These are phyloP conservation scores for Crithidia thermophila DNA, from an alignment of 208 protist genomes.

Conservation along the genomic window DNA sequence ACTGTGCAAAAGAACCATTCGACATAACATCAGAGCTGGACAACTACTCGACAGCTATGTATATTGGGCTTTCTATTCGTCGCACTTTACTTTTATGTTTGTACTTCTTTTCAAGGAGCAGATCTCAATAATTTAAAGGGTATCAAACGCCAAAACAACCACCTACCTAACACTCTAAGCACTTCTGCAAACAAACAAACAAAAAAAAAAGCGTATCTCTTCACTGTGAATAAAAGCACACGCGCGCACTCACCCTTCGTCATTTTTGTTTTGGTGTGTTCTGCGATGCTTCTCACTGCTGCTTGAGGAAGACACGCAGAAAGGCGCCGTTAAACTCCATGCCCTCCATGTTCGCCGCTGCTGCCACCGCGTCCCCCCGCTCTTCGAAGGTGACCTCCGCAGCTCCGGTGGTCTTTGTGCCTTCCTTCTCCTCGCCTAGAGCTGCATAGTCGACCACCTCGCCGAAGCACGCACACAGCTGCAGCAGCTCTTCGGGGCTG, in stretches of 20 bases:
- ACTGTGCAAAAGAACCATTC: no score
- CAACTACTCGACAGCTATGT: no score
- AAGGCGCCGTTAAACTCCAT: conserved; percentile 69
- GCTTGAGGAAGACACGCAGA: conserved; percentile 48
- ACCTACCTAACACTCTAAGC: no score
- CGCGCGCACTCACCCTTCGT: background rate
- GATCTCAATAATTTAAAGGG: no score
- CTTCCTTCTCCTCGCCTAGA: conserved; percentile 12
- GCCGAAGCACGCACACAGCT: conserved; percentile 75
- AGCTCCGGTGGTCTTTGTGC: background rate
- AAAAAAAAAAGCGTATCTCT: no score
- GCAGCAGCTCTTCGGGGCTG: conserved; percentile 54
- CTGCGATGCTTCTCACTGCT: conserved; percentile 9
- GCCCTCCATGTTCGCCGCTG: conserved; percentile 72
- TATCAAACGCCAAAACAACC: no score
- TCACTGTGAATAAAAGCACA: no score
- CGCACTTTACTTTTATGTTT: no score
- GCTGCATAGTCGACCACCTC: conserved; percentile 48
- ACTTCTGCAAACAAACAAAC: no score
- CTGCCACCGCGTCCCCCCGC: conserved; percentile 51
- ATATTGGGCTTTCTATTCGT: no score
- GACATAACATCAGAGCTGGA: no score
- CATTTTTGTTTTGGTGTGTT: background rate
- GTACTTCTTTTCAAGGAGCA: no score
- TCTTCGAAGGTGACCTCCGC: conserved; percentile 64